Base-by-base conservation (phyloP, 345 rosid species). In the Hibiscus mutabilis region DNA sequence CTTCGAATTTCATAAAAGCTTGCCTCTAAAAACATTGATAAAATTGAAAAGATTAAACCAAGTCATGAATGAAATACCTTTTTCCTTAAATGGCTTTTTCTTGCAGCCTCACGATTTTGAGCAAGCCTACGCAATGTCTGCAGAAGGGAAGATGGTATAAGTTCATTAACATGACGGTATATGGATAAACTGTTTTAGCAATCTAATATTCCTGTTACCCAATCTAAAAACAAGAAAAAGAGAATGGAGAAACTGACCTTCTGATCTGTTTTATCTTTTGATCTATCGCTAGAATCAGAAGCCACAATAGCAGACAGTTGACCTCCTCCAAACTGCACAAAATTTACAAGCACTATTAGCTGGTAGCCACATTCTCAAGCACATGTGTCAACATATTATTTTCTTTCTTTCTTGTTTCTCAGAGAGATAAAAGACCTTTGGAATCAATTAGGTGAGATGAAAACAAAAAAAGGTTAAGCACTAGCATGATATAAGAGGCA, bases 41-140 rank as follows among this genome's bases (percentile, higher is more conserved):
- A 18, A 18, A 11, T 15, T 60, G 14, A 51, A 65, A 44, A 10
- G n/a, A 57, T 40, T 51, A n/a, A 74, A 70, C 60, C 42, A 61
- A 52, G 35, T 51, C 24, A 47, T 25, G 40, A 29, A 76, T 66
- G 65, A 76, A 80, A 27, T 55, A 94, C 97, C 78, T 94, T 94
- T 84, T 94, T 94, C 84, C 99, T 86, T 73, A 94, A 75, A 71
- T 97, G 85, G 75, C 97, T 94, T 83, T 94, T 94, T 74, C 97
- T 87, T 21, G 99, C 99, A 68, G 99, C 99, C 85, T 94, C 99
- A 22, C 99, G 96, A 77, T 94, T 94, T 82, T 94, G 99, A 76
- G 99, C 99, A 82, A 94, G 99, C 82, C 97, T 86, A 46, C 97
- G 91, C 63, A 90, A 76, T 0, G 97, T 90, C 97, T 94, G 86